Evolutionary conservation across 2,329 filamentous ascomycete species (phyloP).

Genomic region (Byssoonygena ceratinophila): DNA sequence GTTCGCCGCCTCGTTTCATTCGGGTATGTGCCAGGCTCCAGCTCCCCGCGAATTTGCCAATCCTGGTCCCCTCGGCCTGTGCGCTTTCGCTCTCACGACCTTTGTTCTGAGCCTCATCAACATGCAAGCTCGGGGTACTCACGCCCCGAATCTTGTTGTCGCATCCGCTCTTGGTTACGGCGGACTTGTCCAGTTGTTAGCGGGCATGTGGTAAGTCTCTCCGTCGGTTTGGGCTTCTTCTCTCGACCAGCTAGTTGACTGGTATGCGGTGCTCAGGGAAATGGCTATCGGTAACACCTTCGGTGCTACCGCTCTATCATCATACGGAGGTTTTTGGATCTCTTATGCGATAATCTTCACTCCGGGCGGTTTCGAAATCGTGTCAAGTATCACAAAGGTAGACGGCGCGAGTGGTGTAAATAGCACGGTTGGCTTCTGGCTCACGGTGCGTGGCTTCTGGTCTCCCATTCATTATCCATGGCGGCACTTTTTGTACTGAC

Average conservation of each 20-base stretch:
- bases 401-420: slow-evolving; percentile 36
- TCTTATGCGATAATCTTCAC: slow-evolving; percentile 61
- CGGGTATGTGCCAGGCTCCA: slow-evolving; percentile 51
- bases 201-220: slow-evolving; percentile 67
- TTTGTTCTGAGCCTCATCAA: slow-evolving; percentile 70
- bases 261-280: slow-evolving; percentile 46
- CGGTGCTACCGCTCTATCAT: slow-evolving; percentile 68
- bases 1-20: slow-evolving; percentile 64
- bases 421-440: slow-evolving; percentile 61
- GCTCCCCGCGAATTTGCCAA: slow-evolving; percentile 59
- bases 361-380: slow-evolving; percentile 54
- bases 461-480: background rate
- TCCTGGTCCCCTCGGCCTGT: slow-evolving; percentile 65
- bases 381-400: slow-evolving; percentile 33
- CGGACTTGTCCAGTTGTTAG: slow-evolving; percentile 65
- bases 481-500: background rate
- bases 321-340: slow-evolving; percentile 79
- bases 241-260: background rate
- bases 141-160: slow-evolving; percentile 55
- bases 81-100: slow-evolving; percentile 70
- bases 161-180: slow-evolving; percentile 64
- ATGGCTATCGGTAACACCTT: slow-evolving; percentile 83
- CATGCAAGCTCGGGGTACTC: slow-evolving; percentile 52
- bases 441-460: slow-evolving; percentile 41
- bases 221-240: background rate